Conservation (phyloP, 768 basidiomycete species). For the Mycena epipterygia region DNA sequence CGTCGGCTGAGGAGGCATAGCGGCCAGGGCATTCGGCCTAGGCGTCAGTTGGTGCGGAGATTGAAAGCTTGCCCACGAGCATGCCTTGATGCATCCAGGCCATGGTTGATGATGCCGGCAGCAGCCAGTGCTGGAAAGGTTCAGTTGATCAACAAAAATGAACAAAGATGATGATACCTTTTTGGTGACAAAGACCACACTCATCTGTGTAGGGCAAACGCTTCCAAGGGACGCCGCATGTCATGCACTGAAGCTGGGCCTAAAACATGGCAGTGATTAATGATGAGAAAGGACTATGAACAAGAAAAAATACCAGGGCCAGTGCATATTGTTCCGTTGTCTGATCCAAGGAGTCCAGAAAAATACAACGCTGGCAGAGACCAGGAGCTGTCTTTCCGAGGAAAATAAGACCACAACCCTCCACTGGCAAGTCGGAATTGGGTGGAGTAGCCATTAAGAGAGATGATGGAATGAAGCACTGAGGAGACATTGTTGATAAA, state of each 20-base stretch:
- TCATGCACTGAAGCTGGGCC: conserved; percentile 8
- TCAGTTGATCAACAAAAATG: no score
- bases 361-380: conserved; percentile 7
- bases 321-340: background rate
- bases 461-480: no score
- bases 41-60: conserved; percentile 1
- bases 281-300: background rate
- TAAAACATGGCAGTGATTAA: background rate
- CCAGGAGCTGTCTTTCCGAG: conserved; percentile 2
- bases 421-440: background rate
- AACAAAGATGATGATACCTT: background rate
- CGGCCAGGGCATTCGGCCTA: conserved; percentile 2
- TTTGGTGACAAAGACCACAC: background rate
- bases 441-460: no score
- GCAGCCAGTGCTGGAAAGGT: background rate
- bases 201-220: conserved; percentile 1
- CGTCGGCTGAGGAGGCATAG: conserved; percentile 1
- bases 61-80: background rate
- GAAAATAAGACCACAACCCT: conserved; percentile 9
- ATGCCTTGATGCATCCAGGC: background rate
- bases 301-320: background rate
- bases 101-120: conserved; percentile 2
- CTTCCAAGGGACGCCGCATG: conserved; percentile 2
- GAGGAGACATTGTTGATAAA: no score
- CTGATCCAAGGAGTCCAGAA: conserved; percentile 15